A percentile compares a stretch with the other conserved stretches of the same genome.
These are phyloP conservation scores for Diutina scorzettiae DNA, from an alignment of 1,139 yeast genomes.

Conservation along the genomic window DNA sequence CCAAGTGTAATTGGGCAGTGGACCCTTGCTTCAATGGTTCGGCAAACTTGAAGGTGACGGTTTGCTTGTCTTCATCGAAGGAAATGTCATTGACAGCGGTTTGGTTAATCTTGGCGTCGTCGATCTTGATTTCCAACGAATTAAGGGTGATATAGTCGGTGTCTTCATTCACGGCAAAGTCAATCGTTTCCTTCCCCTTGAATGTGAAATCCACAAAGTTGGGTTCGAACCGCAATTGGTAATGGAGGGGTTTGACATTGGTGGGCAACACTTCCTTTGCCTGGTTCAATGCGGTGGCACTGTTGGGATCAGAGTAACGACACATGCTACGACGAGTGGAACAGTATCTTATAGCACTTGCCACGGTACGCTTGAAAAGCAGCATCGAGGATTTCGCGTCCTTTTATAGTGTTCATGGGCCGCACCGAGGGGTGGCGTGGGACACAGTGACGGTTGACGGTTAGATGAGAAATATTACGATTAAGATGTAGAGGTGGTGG, in stretches of 20 bases:
- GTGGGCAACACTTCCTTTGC: constrained; percentile 60
- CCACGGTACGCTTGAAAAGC: background rate
- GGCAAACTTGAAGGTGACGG: constrained; percentile 48
- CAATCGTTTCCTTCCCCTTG: constrained; percentile 53
- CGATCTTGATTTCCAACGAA: constrained; percentile 51
- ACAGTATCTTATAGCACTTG: background rate
- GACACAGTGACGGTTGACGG: too few relatives aligned
- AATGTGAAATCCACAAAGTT: constrained; percentile 59
- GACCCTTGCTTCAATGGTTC: constrained; percentile 36
- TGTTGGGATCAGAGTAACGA: constrained; percentile 1
- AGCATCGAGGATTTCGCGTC: background rate
- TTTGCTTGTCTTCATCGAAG: constrained; percentile 46
- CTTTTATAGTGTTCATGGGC: background rate
- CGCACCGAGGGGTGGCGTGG: background rate
- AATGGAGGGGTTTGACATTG: constrained; percentile 62
- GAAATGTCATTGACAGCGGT: constrained; percentile 17
- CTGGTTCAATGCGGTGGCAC: constrained; percentile 6
- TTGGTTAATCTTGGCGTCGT: constrained; percentile 35
- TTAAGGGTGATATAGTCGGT: constrained; percentile 46
- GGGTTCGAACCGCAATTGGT: constrained; percentile 64
- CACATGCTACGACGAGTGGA: constrained; percentile 2
- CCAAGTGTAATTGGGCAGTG: constrained; percentile 33
- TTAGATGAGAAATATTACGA: too few relatives aligned
- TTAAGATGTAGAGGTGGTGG: too few relatives aligned
- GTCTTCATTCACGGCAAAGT: constrained; percentile 46